A percentile compares a stretch with the other conserved stretches of the same genome.
These are phyloP conservation scores for Colletotrichum lindemuthianum DNA, from an alignment of 2,329 filamentous ascomycete genomes.

Conservation along the genomic window DNA sequence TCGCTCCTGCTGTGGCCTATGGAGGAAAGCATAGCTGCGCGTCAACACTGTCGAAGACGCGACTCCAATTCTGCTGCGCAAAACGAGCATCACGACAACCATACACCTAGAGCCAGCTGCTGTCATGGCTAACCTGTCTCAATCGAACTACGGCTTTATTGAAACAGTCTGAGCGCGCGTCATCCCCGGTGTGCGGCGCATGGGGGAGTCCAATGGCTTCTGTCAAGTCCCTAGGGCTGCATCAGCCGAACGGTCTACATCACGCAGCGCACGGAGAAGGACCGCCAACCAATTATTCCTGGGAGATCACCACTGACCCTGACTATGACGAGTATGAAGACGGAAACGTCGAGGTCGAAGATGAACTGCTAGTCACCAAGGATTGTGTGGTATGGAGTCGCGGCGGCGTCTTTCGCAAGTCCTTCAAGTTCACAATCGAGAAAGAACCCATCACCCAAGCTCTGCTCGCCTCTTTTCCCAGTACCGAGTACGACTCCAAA, in stretches of 20 bases:
- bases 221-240: conserved; percentile 89
- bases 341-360: conserved; percentile 62
- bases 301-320: conserved; percentile 69
- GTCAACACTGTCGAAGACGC: conserved; percentile 16
- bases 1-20: neutral
- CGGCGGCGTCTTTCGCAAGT: conserved; percentile 83
- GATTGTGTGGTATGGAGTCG: conserved; percentile 89
- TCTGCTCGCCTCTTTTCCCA: conserved; percentile 83
- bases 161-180: conserved; percentile 1
- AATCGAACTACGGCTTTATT: neutral
- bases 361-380: conserved; percentile 82
- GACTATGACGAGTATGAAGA: conserved; percentile 45
- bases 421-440: conserved; percentile 87
- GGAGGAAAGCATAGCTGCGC: conserved; percentile 12
- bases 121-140: conserved; percentile 19
- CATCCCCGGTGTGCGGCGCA: conserved; percentile 9
- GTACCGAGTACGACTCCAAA: conserved; percentile 52
- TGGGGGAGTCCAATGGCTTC: conserved; percentile 74
- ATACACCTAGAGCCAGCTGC: conserved; percentile 1
- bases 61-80: conserved; percentile 10
- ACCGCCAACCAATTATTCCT: conserved; percentile 74
- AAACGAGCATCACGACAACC: conserved; percentile 12
- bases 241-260: conserved; percentile 84
- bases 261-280: conserved; percentile 87
- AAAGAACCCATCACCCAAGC: conserved; percentile 89